Percentiles rank a stretch among this genome's conserved stretches.
These are phyloP conservation scores for Vaccinium corymbosum DNA, from an alignment of 148 eudicot species.

Conservation along the genomic window DNA sequence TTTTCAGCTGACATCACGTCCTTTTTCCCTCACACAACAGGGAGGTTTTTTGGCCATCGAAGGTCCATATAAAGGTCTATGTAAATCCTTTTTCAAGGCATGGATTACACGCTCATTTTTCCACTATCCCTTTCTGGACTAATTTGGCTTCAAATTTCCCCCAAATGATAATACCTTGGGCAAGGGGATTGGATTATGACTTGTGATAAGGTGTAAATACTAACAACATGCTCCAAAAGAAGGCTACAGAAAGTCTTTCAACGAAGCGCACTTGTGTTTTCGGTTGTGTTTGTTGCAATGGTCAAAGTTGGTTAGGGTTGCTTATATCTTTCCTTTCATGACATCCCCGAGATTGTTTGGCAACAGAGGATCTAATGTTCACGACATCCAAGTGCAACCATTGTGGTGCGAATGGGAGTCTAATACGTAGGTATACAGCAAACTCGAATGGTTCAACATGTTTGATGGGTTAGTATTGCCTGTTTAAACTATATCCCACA, in stretches of 20 bases:
- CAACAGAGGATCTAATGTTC: neutral
- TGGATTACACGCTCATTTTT: neutral
- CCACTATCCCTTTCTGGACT: neutral
- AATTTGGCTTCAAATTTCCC: neutral
- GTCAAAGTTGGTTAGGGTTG: neutral
- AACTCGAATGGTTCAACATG: neutral
- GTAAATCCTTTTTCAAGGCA: neutral
- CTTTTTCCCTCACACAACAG: neutral
- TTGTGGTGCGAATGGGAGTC: neutral
- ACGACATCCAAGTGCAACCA: neutral
- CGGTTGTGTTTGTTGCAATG: neutral
- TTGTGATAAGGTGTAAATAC: neutral
- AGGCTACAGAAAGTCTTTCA: neutral
- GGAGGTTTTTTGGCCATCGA: neutral
- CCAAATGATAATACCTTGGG: neutral
- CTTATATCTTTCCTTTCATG: neutral
- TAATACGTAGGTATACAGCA: neutral
- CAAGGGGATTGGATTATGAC: neutral
- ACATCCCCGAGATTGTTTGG: neutral
- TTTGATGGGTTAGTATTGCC: neutral
- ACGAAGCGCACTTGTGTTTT: neutral
- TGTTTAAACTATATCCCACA: neutral
- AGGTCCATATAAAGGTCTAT: neutral
- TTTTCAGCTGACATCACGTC: neutral
- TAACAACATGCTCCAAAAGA: neutral